Evolutionary conservation across 495 filamentous ascomycete genomes (phyloP).

Genomic region (Apiosordaria backusii): DNA sequence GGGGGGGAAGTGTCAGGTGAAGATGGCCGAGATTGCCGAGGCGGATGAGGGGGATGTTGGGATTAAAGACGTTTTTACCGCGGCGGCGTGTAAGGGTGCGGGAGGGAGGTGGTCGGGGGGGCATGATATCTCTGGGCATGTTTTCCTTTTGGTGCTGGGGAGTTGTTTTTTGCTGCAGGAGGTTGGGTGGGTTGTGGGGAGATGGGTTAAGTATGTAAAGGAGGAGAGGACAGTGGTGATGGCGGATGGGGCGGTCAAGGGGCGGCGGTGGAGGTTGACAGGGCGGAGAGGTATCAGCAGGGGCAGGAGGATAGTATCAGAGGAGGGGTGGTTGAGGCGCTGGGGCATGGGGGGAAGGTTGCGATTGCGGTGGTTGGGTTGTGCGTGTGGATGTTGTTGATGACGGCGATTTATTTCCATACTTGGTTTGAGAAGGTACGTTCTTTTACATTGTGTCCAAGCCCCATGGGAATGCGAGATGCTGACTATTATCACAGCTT

Average conservation of each 20-base stretch:
- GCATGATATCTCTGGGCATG: slow-evolving; percentile 91
- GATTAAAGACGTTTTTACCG: slow-evolving; percentile 57
- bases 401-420: slow-evolving; percentile 97
- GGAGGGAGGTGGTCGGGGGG: slow-evolving; percentile 86
- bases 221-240: slow-evolving; percentile 60
- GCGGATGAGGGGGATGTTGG: slow-evolving; percentile 24
- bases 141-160: slow-evolving; percentile 83
- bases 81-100: slow-evolving; percentile 73
- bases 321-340: slow-evolving; percentile 25
- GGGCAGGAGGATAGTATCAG: slow-evolving; percentile 21
- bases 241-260: slow-evolving; percentile 56
- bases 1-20: slow-evolving; percentile 71
- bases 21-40: slow-evolving; percentile 26
- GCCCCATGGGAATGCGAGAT: no score
- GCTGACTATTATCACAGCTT: slow-evolving; percentile 43
- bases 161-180: slow-evolving; percentile 79
- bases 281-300: slow-evolving; percentile 29
- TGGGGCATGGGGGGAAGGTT: slow-evolving; percentile 44
- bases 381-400: slow-evolving; percentile 91
- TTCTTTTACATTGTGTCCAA: slow-evolving; percentile 11
- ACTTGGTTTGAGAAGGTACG: slow-evolving; percentile 96
- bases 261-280: slow-evolving; percentile 41
- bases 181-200: slow-evolving; percentile 58
- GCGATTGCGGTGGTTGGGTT: slow-evolving; percentile 56
- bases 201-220: slow-evolving; percentile 29